Evolutionary conservation across 768 basidiomycete genomes (phyloP), one percentile per base, ranked within the genome.

Genomic region (Tubosaeta sp.): DNA sequence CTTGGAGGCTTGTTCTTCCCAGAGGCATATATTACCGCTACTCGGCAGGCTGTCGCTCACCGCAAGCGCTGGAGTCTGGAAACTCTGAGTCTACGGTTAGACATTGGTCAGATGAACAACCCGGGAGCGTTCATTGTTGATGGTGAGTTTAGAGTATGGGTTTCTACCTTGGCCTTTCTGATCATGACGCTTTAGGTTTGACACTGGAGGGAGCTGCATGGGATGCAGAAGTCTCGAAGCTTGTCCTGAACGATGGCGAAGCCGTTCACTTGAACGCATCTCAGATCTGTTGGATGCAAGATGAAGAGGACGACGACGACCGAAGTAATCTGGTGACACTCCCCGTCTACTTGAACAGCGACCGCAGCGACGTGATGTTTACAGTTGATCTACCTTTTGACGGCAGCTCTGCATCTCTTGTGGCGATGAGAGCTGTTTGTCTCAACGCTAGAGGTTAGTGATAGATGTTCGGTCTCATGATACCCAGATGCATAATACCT

Each of bases 1-100:
- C 81, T 98, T 13, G 94, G 95, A 21, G 90, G 91, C 0, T 69
- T 99, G 50, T 97, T 98, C 79, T 94, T 90, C 80, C 96, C 95
- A 1, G 91, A 94, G 63, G 94, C 94, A 3, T 98, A 93, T 66
- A 80, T 98, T 60, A 97, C 95, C 1, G 95, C 95, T 2, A 94
- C 93, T 2, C 79, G 95, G 45, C 95, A 99, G 69, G 84, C 90
- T n/a, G 89, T 94, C 5, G 96, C 95, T 2, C 94, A 97, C 65
- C 77, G 84, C 49, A 92, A 87, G 72, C 83, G 84, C 57, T 91
- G 90, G 87, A 94, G 92, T 68, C 71, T 99, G 55, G 95, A 99
- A 69, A 92, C 90, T 8, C 67, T 98, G 60, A 74, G 81, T 50
- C 69, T 98, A 32, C 73, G 84, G 50, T 74, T 99, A 19, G 91